Evolutionary conservation across 148 eudicot species (phyloP).

Genomic region (Cornus suecica): DNA sequence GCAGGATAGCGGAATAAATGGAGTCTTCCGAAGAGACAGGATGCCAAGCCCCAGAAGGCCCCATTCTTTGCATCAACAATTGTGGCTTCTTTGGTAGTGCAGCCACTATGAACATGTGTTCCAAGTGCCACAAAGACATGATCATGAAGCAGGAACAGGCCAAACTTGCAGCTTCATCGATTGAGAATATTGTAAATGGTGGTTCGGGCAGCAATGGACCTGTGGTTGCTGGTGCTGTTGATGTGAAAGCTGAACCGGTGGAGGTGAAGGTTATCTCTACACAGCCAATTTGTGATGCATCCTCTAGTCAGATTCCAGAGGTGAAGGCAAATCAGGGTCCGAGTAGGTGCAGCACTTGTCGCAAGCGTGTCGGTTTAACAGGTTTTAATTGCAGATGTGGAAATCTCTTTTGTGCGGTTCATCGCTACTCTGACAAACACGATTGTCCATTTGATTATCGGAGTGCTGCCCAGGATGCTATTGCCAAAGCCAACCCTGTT

Average conservation of each 20-base stretch:
- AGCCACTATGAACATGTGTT: slow-evolving; percentile 48
- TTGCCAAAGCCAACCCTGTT: slow-evolving; percentile 28
- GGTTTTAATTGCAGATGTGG: slow-evolving; percentile 34
- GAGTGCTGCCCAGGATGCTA: slow-evolving; percentile 21
- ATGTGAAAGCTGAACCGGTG: slow-evolving; percentile 1
- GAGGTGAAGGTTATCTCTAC: slow-evolving; percentile 8
- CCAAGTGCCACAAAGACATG: slow-evolving; percentile 43
- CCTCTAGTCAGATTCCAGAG: slow-evolving; percentile 9
- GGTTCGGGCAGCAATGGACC: slow-evolving; percentile 14
- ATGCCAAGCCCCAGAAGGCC: slow-evolving; percentile 46
- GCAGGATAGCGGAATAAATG: slow-evolving; percentile 25
- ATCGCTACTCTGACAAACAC: slow-evolving; percentile 36
- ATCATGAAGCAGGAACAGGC: slow-evolving; percentile 39
- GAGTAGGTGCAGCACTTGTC: slow-evolving; percentile 27
- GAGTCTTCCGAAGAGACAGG: slow-evolving; percentile 42
- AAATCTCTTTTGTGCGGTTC: slow-evolving; percentile 25
- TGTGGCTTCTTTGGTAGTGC: slow-evolving; percentile 51
- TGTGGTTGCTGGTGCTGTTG: background rate
- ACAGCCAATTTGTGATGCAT: slow-evolving; percentile 9
- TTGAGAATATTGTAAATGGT: slow-evolving; percentile 37
- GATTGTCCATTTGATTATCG: slow-evolving; percentile 27
- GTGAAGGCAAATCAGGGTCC: slow-evolving; percentile 23
- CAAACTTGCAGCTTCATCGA: slow-evolving; percentile 38
- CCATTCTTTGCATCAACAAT: slow-evolving; percentile 36
- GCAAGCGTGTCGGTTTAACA: slow-evolving; percentile 29